Percentiles rank a stretch among this genome's conserved stretches.
phyloP scores from a whole-genome alignment of 2,329 filamentous ascomycete species.

The Phaeosphaeria sp. region DNA sequence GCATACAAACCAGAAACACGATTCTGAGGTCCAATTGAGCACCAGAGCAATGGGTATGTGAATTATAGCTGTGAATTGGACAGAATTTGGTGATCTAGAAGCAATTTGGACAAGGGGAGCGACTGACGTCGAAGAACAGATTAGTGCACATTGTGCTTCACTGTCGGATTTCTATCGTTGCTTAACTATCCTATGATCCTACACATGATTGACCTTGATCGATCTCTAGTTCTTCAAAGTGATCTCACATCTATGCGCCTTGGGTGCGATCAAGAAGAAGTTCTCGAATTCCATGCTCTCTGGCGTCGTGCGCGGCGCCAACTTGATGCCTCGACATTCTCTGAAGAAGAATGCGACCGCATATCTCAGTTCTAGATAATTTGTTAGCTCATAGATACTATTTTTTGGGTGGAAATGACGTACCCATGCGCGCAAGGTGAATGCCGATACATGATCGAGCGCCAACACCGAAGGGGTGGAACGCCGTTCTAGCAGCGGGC shows the following conservation, averaged over 20 bases:
- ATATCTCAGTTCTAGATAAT: conserved; percentile 59
- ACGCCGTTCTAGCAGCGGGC: conserved; percentile 57
- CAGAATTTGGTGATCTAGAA: neutral
- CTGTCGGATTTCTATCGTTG: neutral
- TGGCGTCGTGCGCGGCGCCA: conserved; percentile 40
- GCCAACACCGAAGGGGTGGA: conserved; percentile 73
- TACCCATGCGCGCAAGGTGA: conserved; percentile 65
- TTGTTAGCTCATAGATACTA: neutral
- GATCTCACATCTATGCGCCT: conserved; percentile 52
- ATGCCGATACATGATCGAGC: conserved; percentile 73
- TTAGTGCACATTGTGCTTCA: neutral
- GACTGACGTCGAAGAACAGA: neutral
- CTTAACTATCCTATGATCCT: neutral
- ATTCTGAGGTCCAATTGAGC: no score
- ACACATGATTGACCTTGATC: neutral
- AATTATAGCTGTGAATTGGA: neutral
- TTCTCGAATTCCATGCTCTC: conserved; percentile 54
- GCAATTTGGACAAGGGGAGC: neutral
- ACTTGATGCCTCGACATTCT: conserved; percentile 46
- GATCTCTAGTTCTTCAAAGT: conserved; percentile 15
- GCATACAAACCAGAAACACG: no score
- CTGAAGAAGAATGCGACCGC: conserved; percentile 61
- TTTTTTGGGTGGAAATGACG: neutral
- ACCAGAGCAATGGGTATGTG: no score
- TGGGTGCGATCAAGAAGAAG: conserved; percentile 54